phyloP scores from a whole-genome alignment of 768 basidiomycete genomes.

The Clavulina sp. region DNA sequence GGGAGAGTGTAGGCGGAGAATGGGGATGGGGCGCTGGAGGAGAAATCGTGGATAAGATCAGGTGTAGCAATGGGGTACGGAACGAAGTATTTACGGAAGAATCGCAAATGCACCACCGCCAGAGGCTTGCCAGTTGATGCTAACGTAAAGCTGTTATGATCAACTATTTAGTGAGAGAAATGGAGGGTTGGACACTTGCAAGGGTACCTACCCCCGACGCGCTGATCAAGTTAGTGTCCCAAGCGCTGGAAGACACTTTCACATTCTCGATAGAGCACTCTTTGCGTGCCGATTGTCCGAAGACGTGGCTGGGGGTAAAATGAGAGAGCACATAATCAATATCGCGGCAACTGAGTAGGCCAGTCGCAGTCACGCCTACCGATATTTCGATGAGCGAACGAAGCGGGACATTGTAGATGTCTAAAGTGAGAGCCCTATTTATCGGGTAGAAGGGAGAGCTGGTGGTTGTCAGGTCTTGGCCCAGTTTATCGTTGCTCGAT shows the following conservation, averaged over 20 bases:
- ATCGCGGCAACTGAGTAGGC: background rate
- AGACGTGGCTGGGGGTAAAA: slow-evolving; percentile 53
- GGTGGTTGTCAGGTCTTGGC: no score
- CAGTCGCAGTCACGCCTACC: slow-evolving; percentile 27
- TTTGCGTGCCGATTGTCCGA: slow-evolving; percentile 74
- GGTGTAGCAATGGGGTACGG: slow-evolving; percentile 15
- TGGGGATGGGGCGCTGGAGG: slow-evolving; percentile 40
- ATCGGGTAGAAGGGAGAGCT: no score
- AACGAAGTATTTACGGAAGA: slow-evolving; percentile 74
- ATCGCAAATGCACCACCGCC: slow-evolving; percentile 93
- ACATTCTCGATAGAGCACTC: slow-evolving; percentile 66
- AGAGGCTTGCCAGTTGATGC: slow-evolving; percentile 86
- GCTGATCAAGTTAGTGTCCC: slow-evolving; percentile 88
- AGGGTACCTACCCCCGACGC: slow-evolving; percentile 53
- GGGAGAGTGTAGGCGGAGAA: slow-evolving; percentile 40
- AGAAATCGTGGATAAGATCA: no score
- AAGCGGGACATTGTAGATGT: slow-evolving; percentile 57
- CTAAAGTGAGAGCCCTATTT: no score
- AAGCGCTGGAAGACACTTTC: slow-evolving; percentile 76
- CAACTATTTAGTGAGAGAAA: background rate
- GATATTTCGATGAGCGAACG: slow-evolving; percentile 73
- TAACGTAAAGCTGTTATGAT: slow-evolving; percentile 50
- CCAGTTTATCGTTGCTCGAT: no score
- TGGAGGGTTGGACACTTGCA: background rate
- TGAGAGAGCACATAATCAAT: background rate